Evolutionary conservation across 352 stramenopile genomes (phyloP), one percentile per base, ranked within the genome.

Genomic region (Peronospora destructor): DNA sequence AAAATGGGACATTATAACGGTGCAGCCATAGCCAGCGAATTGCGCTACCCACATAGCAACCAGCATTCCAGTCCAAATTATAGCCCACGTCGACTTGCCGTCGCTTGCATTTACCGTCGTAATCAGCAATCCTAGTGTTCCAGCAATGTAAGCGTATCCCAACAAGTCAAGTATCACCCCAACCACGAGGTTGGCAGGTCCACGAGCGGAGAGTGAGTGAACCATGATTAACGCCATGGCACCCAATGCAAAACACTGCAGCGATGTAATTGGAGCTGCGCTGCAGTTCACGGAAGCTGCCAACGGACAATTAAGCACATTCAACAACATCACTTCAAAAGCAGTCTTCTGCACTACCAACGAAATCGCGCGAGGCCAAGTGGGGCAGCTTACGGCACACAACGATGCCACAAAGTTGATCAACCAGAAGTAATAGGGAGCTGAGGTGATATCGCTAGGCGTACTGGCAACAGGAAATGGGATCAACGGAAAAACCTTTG

Each of bases 1-100:
- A 37, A 79, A 73, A 34, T 68, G 68, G 37, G 64, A 83, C 56
- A 85, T 80, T 29, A 85, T 39, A 6, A 61, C 66, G 29, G 82
- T 66, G 40, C 73, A 85, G 17, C 48, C 49, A 39, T 73, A 73
- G n/a, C 57, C 68, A 11, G 66, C 68, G 17, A 80, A 48, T 49
- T 79, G 65, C 0, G 66, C 71, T 5, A 64, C 52, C 68, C 66
- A 79, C 25, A 76, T 66, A 5, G 76, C 60, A 23, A 53, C 51
- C 10, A 83, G 38, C 54, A 80, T 56, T 0, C 75, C 64, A 10
- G 77, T 45, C 47, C 73, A 59, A 23, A 74, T 53, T 11, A 60
- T 64, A 5, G 68, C 61, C 53, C 69, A 83, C n/a, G 55, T 50
- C 3, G 40, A 21, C 0, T 54, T 47, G 1, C 45, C 45, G 17